phyloP scores from a whole-genome alignment of 2,329 filamentous ascomycete genomes.

The Fusarium sp. region DNA sequence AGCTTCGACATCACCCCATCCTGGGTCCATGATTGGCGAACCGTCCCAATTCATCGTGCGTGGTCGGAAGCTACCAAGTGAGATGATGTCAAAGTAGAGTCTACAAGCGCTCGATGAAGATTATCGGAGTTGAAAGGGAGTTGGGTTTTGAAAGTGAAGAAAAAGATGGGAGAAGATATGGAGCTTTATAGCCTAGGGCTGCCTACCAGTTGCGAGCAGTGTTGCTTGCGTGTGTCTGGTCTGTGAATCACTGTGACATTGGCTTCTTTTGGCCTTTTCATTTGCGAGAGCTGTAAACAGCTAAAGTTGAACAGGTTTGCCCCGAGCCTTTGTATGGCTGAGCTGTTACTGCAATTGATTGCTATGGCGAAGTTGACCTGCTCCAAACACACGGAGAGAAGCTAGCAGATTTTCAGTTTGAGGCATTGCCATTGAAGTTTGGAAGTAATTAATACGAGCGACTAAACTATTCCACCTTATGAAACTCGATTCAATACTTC shows the following conservation, averaged over 20 bases:
- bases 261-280: accelerated
- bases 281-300: neutral
- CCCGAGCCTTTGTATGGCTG: neutral
- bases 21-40: too few species aligned
- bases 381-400: too few species aligned
- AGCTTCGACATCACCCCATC: neutral
- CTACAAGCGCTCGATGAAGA: neutral
- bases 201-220: neutral
- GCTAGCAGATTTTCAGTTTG: too few species aligned
- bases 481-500: too few species aligned
- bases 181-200: neutral
- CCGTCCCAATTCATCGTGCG: neutral
- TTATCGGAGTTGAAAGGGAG: neutral
- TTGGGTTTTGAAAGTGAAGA: accelerated
- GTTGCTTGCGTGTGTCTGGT: too few species aligned
- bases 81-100: neutral
- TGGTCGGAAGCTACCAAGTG: neutral
- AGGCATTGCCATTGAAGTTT: too few species aligned
- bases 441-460: too few species aligned
- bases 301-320: accelerated
- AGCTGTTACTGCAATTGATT: too few species aligned
- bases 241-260: neutral
- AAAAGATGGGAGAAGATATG: neutral
- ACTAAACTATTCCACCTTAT: too few species aligned
- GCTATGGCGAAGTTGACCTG: too few species aligned